Evolutionary conservation across 2,329 filamentous ascomycete species (phyloP).

Genomic region (Fusarium pilosicola): DNA sequence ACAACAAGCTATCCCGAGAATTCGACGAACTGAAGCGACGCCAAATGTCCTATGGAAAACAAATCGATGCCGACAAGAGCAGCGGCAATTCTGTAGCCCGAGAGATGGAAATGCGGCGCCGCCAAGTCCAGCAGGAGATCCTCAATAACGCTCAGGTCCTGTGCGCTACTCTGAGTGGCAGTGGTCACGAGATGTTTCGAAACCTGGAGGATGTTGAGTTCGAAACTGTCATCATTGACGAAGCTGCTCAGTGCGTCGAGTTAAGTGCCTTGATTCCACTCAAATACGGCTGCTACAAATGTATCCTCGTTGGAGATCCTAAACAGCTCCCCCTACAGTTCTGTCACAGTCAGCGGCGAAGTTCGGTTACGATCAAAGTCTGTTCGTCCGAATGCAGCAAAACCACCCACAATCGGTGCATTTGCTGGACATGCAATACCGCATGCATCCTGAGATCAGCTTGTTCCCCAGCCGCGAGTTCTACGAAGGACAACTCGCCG

Average conservation of each 20-base stretch:
- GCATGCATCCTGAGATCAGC: constrained; percentile 98
- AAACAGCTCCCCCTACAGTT: constrained; percentile 95
- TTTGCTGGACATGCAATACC: constrained; percentile 96
- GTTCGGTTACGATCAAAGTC: constrained; percentile 96
- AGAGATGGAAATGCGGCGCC: constrained; percentile 85
- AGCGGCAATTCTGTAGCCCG: constrained; percentile 83
- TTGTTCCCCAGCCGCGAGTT: constrained; percentile 89
- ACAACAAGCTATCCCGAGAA: constrained; percentile 74
- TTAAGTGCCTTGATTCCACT: constrained; percentile 94
- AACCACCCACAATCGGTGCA: constrained; percentile 91
- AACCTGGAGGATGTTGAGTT: constrained; percentile 94
- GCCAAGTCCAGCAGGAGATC: constrained; percentile 88
- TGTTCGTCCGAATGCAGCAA: constrained; percentile 98
- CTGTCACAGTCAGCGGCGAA: constrained; percentile 91
- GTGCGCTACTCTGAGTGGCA: constrained; percentile 93
- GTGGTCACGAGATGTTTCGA: constrained; percentile 97
- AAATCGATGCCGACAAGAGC: constrained; percentile 89
- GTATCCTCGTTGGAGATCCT: constrained; percentile 95
- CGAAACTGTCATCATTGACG: constrained; percentile 97
- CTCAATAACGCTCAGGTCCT: constrained; percentile 91
- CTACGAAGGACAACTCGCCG: constrained; percentile 87
- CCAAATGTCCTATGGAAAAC: constrained; percentile 77
- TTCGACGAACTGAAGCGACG: constrained; percentile 82
- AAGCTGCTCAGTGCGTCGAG: constrained; percentile 98
- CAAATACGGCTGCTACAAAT: constrained; percentile 97